phyloP scores from a whole-genome alignment of 2,329 filamentous ascomycete genomes.

The Ilyonectria mors-panacis region DNA sequence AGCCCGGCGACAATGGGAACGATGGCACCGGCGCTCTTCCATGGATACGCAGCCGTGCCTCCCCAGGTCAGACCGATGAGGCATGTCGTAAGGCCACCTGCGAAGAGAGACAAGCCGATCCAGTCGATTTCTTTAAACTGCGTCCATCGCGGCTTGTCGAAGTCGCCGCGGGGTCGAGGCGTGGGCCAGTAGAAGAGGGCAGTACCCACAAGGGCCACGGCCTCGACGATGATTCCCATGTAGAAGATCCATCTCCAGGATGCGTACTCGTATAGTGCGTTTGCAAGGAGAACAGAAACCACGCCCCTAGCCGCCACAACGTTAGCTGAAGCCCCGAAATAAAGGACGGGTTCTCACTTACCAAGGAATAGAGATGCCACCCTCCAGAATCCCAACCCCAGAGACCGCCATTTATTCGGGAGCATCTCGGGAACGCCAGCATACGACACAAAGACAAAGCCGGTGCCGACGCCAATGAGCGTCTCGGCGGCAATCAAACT shows the following conservation, averaged over 20 bases:
- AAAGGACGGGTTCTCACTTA: not conserved
- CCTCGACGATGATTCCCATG: conserved; percentile 29
- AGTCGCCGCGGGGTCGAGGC: conserved; percentile 23
- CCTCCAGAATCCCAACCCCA: conserved; percentile 28
- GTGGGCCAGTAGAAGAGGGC: conserved; percentile 33
- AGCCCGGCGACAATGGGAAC: conserved; percentile 10
- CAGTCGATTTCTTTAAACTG: conserved; percentile 32
- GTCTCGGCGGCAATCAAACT: conserved; percentile 28
- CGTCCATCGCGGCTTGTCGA: conserved; percentile 29
- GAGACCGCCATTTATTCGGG: conserved; percentile 31
- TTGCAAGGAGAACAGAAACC: conserved; percentile 1
- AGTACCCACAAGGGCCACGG: conserved; percentile 19
- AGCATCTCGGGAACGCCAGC: conserved; percentile 33
- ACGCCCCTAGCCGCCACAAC: not conserved
- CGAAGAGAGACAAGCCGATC: conserved; percentile 20
- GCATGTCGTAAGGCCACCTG: conserved; percentile 12
- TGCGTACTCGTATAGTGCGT: conserved; percentile 22
- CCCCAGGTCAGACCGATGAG: conserved; percentile 30
- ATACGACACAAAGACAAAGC: conserved; percentile 29
- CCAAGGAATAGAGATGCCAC: conserved; percentile 28
- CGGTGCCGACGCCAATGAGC: conserved; percentile 5
- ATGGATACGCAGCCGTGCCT: conserved; percentile 14
- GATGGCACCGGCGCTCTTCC: conserved; percentile 26
- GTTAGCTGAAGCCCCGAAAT: not conserved
- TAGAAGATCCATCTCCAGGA: conserved; percentile 33